Conservation (phyloP, 805 yeast genomes). For the Starmerella asiatica region DNA sequence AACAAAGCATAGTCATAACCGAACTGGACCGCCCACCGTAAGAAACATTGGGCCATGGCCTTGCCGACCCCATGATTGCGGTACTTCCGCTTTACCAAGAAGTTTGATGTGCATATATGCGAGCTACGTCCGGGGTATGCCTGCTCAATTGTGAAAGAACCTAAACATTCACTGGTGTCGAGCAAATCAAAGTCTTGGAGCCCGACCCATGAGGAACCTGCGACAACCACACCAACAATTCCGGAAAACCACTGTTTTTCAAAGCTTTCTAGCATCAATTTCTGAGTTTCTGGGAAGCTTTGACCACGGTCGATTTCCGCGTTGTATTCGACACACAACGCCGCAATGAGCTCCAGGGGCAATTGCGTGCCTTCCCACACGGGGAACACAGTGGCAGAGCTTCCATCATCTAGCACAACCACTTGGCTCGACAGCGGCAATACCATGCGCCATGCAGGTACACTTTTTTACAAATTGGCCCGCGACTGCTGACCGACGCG, state of each 20-base stretch:
- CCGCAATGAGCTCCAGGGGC: slow-evolving; percentile 67
- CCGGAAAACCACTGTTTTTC: slow-evolving; percentile 78
- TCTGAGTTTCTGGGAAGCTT: slow-evolving; percentile 74
- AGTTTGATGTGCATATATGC: slow-evolving; percentile 82
- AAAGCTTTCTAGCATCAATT: slow-evolving; percentile 61
- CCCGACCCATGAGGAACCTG: slow-evolving; percentile 3
- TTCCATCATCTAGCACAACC: slow-evolving; percentile 71
- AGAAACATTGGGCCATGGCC: slow-evolving; percentile 65
- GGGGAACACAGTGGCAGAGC: slow-evolving; percentile 88
- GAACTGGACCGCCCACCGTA: slow-evolving; percentile 81
- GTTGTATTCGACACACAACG: slow-evolving; percentile 82
- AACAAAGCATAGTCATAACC: slow-evolving; percentile 79
- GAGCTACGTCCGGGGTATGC: slow-evolving; percentile 87
- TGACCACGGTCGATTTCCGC: slow-evolving; percentile 85
- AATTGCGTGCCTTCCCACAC: slow-evolving; percentile 50
- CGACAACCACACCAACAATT: slow-evolving; percentile 42
- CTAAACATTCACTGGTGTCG: slow-evolving; percentile 89
- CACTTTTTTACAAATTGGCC: no score
- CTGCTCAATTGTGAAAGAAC: slow-evolving; percentile 72
- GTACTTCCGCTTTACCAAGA: slow-evolving; percentile 83
- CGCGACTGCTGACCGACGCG: no score
- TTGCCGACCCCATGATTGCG: slow-evolving; percentile 86
- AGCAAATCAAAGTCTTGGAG: slow-evolving; percentile 36
- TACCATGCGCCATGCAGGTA: no score
- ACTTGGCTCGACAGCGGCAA: slow-evolving; percentile 31